Evolutionary conservation across 306 rosid genomes (phyloP), one percentile per base, ranked within the genome.

Genomic region (Mimosa bimucronata): DNA sequence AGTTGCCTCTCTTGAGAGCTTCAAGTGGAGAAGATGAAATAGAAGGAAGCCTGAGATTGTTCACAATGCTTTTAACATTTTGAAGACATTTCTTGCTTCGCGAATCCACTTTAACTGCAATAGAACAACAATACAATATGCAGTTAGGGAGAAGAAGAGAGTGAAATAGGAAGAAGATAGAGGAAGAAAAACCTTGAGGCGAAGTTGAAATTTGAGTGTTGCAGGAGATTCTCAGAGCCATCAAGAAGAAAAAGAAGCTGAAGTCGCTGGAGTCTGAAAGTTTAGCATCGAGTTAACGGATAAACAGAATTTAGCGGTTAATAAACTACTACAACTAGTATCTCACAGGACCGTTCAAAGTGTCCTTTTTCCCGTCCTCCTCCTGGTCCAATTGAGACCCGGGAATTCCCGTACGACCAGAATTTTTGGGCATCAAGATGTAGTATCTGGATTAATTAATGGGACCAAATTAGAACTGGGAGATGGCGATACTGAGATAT

Each of bases 141-240:
- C 30, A 6, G 25, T 70, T 29, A 79, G 66, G 61, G 15, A 46
- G 45, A 73, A 31, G 52, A 44, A 13, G 34, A 37, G 23, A 9
- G 45, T 7, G 64, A 29, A 15, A 8, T 15, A 48, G 16, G 2
- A 19, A 31, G 81, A 42, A 76, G 29, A 38, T 3, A 18, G 81
- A 29, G 23, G 28, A 66, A 67, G 62, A 29, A 65, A 21, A 10
- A 90, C 84, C 81, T 77, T 74, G 85, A 53, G 72, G 68, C 19
- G 57, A 83, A 30, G 83, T 60, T 46, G 86, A 50, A 65, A 84
- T 53, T 19, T 80, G 61, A 44, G 83, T 28, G 46, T 34, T 66
- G 80, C 86, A 77, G 21, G 67, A 87, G 80, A 76, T 71, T 77
- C 78, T 87, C 21, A 88, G 52, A 28, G 94, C 91, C 89, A 88